Evolutionary conservation across 1,139 yeast genomes (phyloP), one percentile per base, ranked within the genome.

Genomic region (Protomyces lactucae-debilis): DNA sequence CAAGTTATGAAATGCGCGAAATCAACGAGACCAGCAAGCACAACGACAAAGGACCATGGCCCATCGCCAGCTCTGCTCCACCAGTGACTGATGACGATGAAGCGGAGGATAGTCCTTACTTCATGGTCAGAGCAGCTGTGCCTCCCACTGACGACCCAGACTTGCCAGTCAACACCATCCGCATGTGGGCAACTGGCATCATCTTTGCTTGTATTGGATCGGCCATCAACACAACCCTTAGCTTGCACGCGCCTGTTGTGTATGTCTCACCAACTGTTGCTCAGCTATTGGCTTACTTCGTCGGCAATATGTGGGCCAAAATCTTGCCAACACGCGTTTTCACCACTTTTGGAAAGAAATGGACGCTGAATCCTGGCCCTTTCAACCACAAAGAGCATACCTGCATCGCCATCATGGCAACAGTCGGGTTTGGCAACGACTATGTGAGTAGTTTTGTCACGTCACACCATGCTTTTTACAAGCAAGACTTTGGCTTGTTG

Each of bases 91-190:
- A 28, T 28, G 32, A 28, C 8, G 32, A 28, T 28, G 32, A 28
- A 1, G 32, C 8, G 32, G 66, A 64, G 18, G 60, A 85, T 71
- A 83, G 86, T 23, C 86, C 87, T 8, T 84, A 83, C 72, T 84
- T 88, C 0, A 89, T 85, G 72, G 90, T 85, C 52, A 79, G 89
- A 71, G 87, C 88, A 4, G 80, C 88, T 3, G 88, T 85, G 48
- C 87, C 88, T 1, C 80, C 85, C 45, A 75, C 78, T 32, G 89
- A 85, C 72, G 86, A 85, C 71, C 77, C 80, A 1, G 67, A 76
- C 0, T 70, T 83, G 40, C 85, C 85, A 0, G 87, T 84, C 71
- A 83, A 82, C 70, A 85, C 89, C 14, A 64, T 64, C 32, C 57
- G 68, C n/a, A 57, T 66, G n/a, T 67, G 67, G 64, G 43, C 54